These are phyloP conservation scores for Starmera dryadoides DNA, from an alignment of 805 yeast genomes.

Conservation along the genomic window DNA sequence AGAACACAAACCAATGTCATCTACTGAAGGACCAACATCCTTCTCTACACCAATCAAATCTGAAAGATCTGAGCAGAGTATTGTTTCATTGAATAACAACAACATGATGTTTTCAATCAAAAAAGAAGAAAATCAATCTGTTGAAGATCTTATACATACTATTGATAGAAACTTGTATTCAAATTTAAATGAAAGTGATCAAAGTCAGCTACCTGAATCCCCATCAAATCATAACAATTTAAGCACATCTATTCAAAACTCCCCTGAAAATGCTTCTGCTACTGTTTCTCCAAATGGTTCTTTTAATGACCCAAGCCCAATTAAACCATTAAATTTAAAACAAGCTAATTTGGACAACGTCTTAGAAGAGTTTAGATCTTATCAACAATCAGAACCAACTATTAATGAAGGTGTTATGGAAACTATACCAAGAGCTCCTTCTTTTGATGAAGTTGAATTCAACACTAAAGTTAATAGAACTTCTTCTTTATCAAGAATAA, in stretches of 20 bases:
- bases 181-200: neutral
- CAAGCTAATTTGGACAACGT: constrained; percentile 2
- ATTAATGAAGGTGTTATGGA: constrained; percentile 11
- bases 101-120: neutral
- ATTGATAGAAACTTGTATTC: neutral
- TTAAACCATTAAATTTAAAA: constrained; percentile 20
- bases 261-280: too few species aligned
- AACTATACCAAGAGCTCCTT: constrained; percentile 19
- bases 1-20: neutral
- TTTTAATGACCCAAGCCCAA: constrained; percentile 15
- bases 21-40: neutral
- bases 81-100: neutral
- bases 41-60: neutral
- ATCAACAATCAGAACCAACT: constrained; percentile 15
- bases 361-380: neutral
- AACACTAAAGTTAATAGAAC: constrained; percentile 22
- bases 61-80: neutral
- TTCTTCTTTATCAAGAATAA: constrained; percentile 17
- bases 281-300: neutral
- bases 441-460: constrained; percentile 26
- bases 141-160: neutral
- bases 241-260: too few species aligned
- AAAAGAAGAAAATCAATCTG: neutral
- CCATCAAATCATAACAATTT: neutral
- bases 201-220: neutral